These are phyloP conservation scores for Penicillium waksmanii DNA, from an alignment of 495 filamentous ascomycete species.

Conservation along the genomic window DNA sequence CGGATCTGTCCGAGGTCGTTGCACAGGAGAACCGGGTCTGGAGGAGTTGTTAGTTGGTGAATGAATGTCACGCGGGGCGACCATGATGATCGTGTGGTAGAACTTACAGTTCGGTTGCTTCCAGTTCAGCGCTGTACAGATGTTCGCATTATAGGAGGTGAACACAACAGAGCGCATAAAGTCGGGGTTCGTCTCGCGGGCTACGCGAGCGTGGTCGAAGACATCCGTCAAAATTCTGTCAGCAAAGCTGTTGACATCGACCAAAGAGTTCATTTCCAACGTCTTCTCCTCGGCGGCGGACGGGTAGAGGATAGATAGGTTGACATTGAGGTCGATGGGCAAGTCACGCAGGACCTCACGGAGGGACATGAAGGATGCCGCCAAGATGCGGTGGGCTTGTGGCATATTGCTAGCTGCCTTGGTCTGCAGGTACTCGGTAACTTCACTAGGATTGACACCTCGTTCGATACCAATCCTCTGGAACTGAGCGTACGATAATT, in stretches of 20 bases:
- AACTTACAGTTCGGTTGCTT: conserved; percentile 93
- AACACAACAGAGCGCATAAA: conserved; percentile 86
- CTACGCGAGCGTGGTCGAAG: conserved; percentile 84
- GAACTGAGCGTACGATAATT: conserved; percentile 76
- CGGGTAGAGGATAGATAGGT: conserved; percentile 86
- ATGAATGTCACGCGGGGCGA: background rate
- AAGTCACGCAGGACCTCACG: conserved; percentile 73
- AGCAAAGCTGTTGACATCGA: conserved; percentile 84
- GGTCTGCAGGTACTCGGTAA: conserved; percentile 51
- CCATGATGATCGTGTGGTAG: background rate
- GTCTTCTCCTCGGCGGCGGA: conserved; percentile 68
- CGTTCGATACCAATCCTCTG: conserved; percentile 62
- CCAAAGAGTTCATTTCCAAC: conserved; percentile 67
- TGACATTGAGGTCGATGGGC: conserved; percentile 77
- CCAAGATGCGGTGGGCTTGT: conserved; percentile 67
- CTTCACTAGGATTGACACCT: conserved; percentile 36
- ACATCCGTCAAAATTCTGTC: conserved; percentile 83
- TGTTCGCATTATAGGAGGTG: conserved; percentile 82
- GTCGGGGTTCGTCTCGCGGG: conserved; percentile 69
- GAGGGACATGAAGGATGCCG: conserved; percentile 74
- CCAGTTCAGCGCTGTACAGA: conserved; percentile 96
- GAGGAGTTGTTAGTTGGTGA: conserved; percentile 12
- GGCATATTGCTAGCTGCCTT: conserved; percentile 59
- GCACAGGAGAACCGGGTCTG: conserved; percentile 90
- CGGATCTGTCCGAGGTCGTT: conserved; percentile 77